Evolutionary conservation across 2,329 filamentous ascomycete genomes (phyloP), one percentile per base, ranked within the genome.

Genomic region (Thyridium curvatum): DNA sequence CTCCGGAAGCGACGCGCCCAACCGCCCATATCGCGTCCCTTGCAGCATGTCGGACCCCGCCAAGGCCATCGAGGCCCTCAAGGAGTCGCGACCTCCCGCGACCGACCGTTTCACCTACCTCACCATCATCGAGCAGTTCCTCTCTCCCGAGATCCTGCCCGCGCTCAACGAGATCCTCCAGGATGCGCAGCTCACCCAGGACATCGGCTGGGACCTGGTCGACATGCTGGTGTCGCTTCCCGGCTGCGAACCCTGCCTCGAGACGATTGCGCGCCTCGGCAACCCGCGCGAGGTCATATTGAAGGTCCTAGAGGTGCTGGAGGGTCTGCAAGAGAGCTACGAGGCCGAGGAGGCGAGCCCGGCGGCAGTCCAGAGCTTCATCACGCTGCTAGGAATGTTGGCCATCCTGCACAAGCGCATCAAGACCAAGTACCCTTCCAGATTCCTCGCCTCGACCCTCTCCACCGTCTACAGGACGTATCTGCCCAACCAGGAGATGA

Each of bases 181-280:
- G 41, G 52, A 88, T 74, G 54, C 89, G 77, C 41, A 80, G 70
- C 54, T 90, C 41, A 86, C 84, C 3, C 76, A 75, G 43, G 83
- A 87, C 41, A 89, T 91, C 51, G 86, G 86, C 36, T 93, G 86
- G 86, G 86, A 93, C 56, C 65, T 91, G 37, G 82, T 93, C 16
- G 82, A 85, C 54, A 77, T 87, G 52, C 72, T 93, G 4, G 69
- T 89, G 17, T 71, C 77, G 29, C 63, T 88, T 5, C 71, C 84
- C 2, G 78, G 73, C 12, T 82, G 81, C n/a, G 79, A 84, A 48
- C 61, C 71, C 34, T 89, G 86, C 54, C 68, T 91, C 13, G 76
- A 83, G 54, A 84, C 82, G 21, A 80, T 91, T 38, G 86, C 86
- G 26, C 75, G 81, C 17, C 69, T 88, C 30, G 86, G 86, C 37